Conservation (phyloP, 2,329 filamentous ascomycete species). For the Pestalotiopsis sp. region DNA sequence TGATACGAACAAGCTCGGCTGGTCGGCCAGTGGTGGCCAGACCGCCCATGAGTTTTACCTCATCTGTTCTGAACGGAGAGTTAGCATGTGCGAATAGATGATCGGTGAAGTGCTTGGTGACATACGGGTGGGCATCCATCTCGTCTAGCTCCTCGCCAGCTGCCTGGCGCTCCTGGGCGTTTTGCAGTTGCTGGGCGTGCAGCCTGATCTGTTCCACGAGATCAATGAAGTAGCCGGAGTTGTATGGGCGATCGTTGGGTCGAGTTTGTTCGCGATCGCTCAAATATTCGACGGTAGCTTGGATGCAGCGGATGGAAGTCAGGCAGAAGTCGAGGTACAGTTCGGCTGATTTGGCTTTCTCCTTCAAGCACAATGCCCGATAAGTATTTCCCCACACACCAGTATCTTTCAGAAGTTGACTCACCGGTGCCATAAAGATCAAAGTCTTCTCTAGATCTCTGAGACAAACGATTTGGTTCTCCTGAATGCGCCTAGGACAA, state of each 20-base stretch:
- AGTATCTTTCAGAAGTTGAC: conserved; percentile 60
- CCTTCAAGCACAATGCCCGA: conserved; percentile 74
- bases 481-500: conserved; percentile 77
- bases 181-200: conserved; percentile 83
- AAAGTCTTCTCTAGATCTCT: conserved; percentile 94
- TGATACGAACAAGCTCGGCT: conserved; percentile 81
- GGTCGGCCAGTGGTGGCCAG: conserved; percentile 80
- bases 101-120: conserved; percentile 22
- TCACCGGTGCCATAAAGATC: conserved; percentile 90
- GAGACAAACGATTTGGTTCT: conserved; percentile 86
- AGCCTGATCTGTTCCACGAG: conserved; percentile 90
- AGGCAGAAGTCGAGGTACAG: conserved; percentile 87
- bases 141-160: conserved; percentile 51
- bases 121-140: conserved; percentile 63
- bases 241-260: conserved; percentile 86
- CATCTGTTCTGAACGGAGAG: conserved; percentile 51
- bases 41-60: conserved; percentile 80
- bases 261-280: conserved; percentile 85
- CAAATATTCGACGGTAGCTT: conserved; percentile 84
- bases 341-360: conserved; percentile 71
- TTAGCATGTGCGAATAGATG: conserved; percentile 26
- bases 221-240: conserved; percentile 95
- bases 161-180: conserved; percentile 68
- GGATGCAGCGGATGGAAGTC: conserved; percentile 85
- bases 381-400: conserved; percentile 66